phyloP scores from a whole-genome alignment of 163 green algal species.

The Chlorella variabilis region DNA sequence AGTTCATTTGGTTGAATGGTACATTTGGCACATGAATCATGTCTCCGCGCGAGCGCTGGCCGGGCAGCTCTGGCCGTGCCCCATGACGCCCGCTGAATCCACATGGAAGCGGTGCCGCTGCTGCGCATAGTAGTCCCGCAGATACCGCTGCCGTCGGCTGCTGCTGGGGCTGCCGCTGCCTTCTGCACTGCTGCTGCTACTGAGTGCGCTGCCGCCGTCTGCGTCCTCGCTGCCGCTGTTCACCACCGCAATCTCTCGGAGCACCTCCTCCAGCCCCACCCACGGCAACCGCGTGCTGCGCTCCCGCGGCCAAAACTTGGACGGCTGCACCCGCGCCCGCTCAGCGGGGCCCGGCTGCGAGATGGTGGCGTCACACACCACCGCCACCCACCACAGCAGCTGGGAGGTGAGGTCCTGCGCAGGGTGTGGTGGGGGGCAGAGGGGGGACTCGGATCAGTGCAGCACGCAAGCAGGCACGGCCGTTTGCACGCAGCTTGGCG shows the following conservation, averaged over 20 bases:
- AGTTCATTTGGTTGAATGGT: too few species aligned
- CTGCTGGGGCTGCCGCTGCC: too few species aligned
- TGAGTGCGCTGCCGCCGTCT: too few species aligned
- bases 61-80: not conserved
- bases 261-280: not conserved
- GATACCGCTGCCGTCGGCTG: not conserved
- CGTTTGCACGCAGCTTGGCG: too few species aligned
- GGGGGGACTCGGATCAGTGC: too few species aligned
- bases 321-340: too few species aligned
- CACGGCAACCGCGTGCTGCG: not conserved
- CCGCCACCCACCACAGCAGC: constrained; percentile 19
- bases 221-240: not conserved
- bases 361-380: not conserved
- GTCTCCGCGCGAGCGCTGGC: too few species aligned
- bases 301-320: not conserved
- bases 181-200: too few species aligned
- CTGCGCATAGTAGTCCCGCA: not conserved
- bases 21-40: too few species aligned
- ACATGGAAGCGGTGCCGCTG: not conserved
- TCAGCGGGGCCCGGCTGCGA: not conserved
- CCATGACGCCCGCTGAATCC: not conserved
- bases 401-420: constrained; percentile 10
- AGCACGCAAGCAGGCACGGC: too few species aligned
- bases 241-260: not conserved
- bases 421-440: not conserved